Evolutionary conservation across 179 eudicot species (phyloP).

Genomic region (Beta lomatogona): DNA sequence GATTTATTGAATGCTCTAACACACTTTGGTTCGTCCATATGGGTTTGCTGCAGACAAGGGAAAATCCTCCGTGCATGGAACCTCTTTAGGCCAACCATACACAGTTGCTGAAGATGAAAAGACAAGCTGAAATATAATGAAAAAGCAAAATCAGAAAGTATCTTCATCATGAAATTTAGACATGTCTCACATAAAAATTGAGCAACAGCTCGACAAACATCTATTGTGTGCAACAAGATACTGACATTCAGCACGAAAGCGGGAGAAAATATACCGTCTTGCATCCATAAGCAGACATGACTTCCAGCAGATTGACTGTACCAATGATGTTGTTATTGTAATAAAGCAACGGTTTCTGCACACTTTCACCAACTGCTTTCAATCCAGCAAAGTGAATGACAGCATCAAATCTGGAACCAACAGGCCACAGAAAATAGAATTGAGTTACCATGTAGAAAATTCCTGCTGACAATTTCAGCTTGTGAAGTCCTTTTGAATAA

Average conservation of each 20-base stretch:
- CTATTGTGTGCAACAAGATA: background rate
- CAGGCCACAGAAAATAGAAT: conserved; percentile 11
- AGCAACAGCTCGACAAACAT: background rate
- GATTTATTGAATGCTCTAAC: background rate
- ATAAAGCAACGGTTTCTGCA: conserved; percentile 71
- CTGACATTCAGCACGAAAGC: background rate
- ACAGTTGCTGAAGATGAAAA: conserved; percentile 99
- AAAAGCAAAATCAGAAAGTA: conserved; percentile 2
- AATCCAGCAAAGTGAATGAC: conserved; percentile 97
- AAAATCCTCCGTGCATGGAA: conserved; percentile 91
- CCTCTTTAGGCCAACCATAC: conserved; percentile 93
- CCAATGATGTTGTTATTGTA: conserved; percentile 81
- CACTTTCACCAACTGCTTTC: conserved; percentile 99
- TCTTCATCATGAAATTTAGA: background rate
- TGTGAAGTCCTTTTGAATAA: too few relatives aligned
- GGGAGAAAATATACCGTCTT: conserved; percentile 54
- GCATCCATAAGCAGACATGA: conserved; percentile 91
- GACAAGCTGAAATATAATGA: conserved; percentile 68
- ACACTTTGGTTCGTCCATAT: conserved; percentile 93
- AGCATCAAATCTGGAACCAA: conserved; percentile 78
- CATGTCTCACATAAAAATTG: background rate
- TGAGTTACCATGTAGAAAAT: background rate
- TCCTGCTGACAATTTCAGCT: background rate
- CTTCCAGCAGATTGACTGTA: conserved; percentile 77
- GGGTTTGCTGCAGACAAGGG: conserved; percentile 86